phyloP scores from a whole-genome alignment of 1,284 basidiomycete species.

The Fomitopsis betulina region DNA sequence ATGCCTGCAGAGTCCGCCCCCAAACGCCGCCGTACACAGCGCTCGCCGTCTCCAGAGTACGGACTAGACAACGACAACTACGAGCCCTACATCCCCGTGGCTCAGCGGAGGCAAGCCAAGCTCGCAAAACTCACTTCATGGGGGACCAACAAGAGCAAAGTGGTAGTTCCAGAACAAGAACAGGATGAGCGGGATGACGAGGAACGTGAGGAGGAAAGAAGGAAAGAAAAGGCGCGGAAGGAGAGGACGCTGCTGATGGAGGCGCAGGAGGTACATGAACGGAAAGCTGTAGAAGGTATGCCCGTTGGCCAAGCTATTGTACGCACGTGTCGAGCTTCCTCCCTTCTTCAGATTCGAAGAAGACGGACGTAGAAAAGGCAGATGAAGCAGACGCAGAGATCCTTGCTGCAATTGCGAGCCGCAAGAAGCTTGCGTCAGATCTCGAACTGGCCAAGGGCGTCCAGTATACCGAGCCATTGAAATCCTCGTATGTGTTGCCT shows the following conservation, averaged over 20 bases:
- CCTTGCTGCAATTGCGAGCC: slow-evolving; percentile 85
- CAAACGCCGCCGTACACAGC: slow-evolving; percentile 33
- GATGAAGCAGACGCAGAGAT: slow-evolving; percentile 90
- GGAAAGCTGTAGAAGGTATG: slow-evolving; percentile 77
- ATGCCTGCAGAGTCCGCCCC: slow-evolving; percentile 16
- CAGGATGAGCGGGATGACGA: slow-evolving; percentile 69
- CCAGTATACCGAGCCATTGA: slow-evolving; percentile 82
- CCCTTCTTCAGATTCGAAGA: slow-evolving; percentile 68
- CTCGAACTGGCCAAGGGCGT: slow-evolving; percentile 93
- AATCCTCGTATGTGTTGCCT: slow-evolving; percentile 58
- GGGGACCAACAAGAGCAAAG: slow-evolving; percentile 49
- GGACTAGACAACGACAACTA: slow-evolving; percentile 68
- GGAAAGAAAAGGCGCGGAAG: slow-evolving; percentile 70
- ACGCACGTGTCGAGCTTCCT: slow-evolving; percentile 5
- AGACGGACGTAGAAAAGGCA: slow-evolving; percentile 78
- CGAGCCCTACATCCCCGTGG: slow-evolving; percentile 85
- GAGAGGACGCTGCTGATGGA: slow-evolving; percentile 85
- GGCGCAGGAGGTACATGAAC: slow-evolving; percentile 88
- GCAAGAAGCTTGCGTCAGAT: slow-evolving; percentile 88
- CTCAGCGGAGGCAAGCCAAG: slow-evolving; percentile 79
- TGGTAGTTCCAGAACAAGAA: slow-evolving; percentile 50
- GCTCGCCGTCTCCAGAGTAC: slow-evolving; percentile 60
- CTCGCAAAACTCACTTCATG: slow-evolving; percentile 69
- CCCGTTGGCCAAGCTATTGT: background rate
- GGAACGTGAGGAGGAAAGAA: slow-evolving; percentile 71